A percentile compares a stretch with the other conserved stretches of the same genome.
Conservation (phyloP, 2,329 filamentous ascomycete species). For the Diplodia corticola region DNA sequence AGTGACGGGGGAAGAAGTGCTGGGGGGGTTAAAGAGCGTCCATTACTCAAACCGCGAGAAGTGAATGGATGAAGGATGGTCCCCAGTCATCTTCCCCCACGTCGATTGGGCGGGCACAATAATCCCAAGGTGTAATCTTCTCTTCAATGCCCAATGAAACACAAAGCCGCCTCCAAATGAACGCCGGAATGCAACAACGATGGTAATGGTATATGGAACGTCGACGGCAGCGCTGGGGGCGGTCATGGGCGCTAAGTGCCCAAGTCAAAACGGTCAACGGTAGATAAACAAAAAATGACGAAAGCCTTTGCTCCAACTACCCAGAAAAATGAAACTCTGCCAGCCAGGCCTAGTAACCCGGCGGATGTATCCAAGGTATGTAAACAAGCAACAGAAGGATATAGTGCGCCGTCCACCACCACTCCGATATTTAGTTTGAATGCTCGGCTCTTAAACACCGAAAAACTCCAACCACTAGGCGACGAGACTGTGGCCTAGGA, state of each 20-base stretch:
- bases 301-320: not conserved
- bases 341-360: not conserved
- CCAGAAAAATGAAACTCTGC: not conserved
- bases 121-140: not conserved
- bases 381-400: not conserved
- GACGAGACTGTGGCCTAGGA: not conserved
- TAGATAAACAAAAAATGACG: not conserved
- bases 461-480: not conserved
- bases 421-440: not conserved
- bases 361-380: not conserved
- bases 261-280: not conserved
- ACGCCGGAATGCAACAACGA: slow-evolving; percentile 4
- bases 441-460: slow-evolving; percentile 3
- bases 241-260: not conserved
- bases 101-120: slow-evolving; percentile 5
- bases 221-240: not conserved
- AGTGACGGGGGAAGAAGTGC: not conserved
- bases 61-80: not conserved
- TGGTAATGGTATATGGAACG: not conserved
- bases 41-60: not conserved
- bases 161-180: not conserved
- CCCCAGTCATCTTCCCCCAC: not conserved
- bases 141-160: not conserved
- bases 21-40: not conserved
- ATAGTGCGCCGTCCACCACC: not conserved